Base-by-base conservation (phyloP, 129 eudicot species). In the Lonicera japonica region DNA sequence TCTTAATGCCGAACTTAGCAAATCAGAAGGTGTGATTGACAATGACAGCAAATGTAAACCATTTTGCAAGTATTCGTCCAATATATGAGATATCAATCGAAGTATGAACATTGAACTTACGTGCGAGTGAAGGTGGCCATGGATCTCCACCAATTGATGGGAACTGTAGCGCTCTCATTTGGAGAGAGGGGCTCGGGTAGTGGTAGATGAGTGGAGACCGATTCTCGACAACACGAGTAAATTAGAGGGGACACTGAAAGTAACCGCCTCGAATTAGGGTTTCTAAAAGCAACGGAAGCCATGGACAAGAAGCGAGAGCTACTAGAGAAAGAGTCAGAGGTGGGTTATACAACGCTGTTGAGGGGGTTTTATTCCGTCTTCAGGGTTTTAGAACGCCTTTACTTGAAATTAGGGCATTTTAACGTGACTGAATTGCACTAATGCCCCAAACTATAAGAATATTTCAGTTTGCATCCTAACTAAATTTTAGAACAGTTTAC, bases 71-170 rank as follows among this genome's bases (percentile, higher is more conserved):
- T 2, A 29, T 29, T 2, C 36, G 6, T 29, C 36, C 6, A 29
- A 6, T 29, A 29, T 29, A 29, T 29, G 36, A 29, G 36, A 29
- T 29, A 29, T 2, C 36, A 29, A 1, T 29, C 2, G 36, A 2
- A 29, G 36, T 1, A 1, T 29, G 36, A 67, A 21, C 78, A 29
- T 29, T 29, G 36, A 67, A 21, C 78, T 56, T 75, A 91, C 98
- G 94, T 87, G 46, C 95, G 81, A 12, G 88, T 87, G 75, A 91
- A 91, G 59, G 98, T 91, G 22, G 98, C 98, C 98, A 91, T 91
- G 73, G 96, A 91, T 91, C 98, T 88, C 83, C 80, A 82, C 90
- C 90, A 84, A 15, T 36, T 40, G 40, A 70, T 56, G 55, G 75
- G 5, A 58, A 69, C 18, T 0, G 58, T 25, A 43, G 81, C 39